Base-by-base conservation (phyloP, 2,329 filamentous ascomycete species). In the Chrysoporthe cubensis region DNA sequence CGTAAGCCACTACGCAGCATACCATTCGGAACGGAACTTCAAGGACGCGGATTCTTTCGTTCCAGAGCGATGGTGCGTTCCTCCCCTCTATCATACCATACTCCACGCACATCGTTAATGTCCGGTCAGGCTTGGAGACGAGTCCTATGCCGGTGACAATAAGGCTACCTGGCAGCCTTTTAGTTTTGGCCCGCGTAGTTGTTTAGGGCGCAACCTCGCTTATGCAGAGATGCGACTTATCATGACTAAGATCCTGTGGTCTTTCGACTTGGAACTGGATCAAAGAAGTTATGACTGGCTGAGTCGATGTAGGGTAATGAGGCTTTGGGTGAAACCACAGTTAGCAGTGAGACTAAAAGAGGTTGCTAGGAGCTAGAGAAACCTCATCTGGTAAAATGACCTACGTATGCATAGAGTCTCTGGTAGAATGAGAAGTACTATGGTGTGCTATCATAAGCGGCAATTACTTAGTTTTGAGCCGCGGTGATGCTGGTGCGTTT, bases 181-280 rank as follows among this genome's bases (percentile, higher is more conserved):
- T 8, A 50, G 37, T 5, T 52, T 50, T 9, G 64, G 64, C 2
- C 64, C 64, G 9, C 16, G 64, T 40, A 60, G 34, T 37, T 65
- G 64, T 32, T 40, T 65, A 3, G 64, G 64, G 1, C 58, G 59
- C 9, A 65, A 60, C 8, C 56, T 65, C 9, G 64, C 64, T 42
- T 60, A 8, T 14, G 54, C 64, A 18, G 64, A 65, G 56, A 43
- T 60, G 56, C 26, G 44, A 9, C 50, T 65, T 11, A 16, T 65
- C 4, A 7, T 65, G n/a, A 34, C 64, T 18, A 46, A 50, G 13
- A 43, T 65, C 18, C 3, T 65, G n/a, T 65, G 64, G 64, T 37
- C 56, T 8, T 65, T 65, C 11, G 64, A 65, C 16, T 13, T 65
- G 2, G 43, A 65, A 4, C 34, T 65, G 13, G 48, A 57, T 18